Base-by-base conservation (phyloP, 202 grass and related monocot species). In the Hordeum pubiflorum region DNA sequence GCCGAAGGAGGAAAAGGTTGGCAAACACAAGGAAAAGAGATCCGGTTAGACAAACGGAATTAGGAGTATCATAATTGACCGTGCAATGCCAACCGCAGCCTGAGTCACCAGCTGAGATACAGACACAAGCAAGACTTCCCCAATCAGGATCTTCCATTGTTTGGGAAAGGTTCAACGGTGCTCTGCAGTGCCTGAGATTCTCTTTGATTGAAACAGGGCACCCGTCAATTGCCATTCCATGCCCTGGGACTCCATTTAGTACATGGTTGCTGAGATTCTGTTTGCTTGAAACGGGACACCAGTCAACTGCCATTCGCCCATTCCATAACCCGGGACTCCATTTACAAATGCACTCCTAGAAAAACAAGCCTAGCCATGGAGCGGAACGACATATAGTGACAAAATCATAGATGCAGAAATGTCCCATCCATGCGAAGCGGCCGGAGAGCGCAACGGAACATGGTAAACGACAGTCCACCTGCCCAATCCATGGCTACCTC, bases 381-480 rank as follows among this genome's bases (percentile, higher is more conserved):
- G 31, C 18, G 69, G 29, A 50, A 40, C 39, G 52, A 69, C 14
- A 57, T 1, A 31, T 58, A 18, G 60, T 74, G 68, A 79, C 86
- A 89, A 74, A 86, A 74, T 79, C 38, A 62, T 86, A 82, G 69
- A 89, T 69, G 39, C 52, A 60, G 61, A 24, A 39, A 83, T 31
- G 75, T 60, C 74, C 75, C 40, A 58, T 24, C 72, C 27, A 72
- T 57, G 24, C 26, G 69, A 54, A 61, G 23, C 48, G 74, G 75
- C 71, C 8, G 76, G 31, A 57, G 63, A 76, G 40, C 50, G 62
- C 66, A 17, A 61, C 14, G 54, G 31, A 17, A 23, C 38, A 78
- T 37, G 82, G 54, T 77, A 71, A 76, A 62, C 68, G 71, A 86
- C 54, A 70, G 34, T 37, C 10, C 26, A 70, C 50, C 10, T 15